Percentiles rank a stretch among this genome's conserved stretches.
phyloP scores from a whole-genome alignment of 768 basidiomycete species.

The Flagelloscypha sp. region DNA sequence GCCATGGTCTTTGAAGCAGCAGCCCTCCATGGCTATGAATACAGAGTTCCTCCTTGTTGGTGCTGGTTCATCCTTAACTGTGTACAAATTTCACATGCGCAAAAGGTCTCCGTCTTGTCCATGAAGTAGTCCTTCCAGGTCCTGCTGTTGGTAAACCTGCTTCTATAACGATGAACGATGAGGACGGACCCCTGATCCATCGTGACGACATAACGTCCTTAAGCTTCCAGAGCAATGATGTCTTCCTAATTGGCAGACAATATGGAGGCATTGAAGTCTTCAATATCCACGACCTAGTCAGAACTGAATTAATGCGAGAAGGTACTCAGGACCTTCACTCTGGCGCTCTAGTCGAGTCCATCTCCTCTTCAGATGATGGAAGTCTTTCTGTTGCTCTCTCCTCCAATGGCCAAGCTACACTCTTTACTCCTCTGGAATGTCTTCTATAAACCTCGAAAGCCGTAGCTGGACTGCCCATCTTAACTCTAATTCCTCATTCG shows the following conservation, averaged over 20 bases:
- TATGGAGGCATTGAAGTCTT: background rate
- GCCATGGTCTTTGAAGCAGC: constrained; percentile 48
- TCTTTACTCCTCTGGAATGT: constrained; percentile 19
- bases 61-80: constrained; percentile 49
- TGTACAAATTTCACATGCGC: constrained; percentile 50
- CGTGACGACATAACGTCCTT: constrained; percentile 55
- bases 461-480: constrained; percentile 63
- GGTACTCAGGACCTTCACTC: constrained; percentile 27
- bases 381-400: constrained; percentile 49
- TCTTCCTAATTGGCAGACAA: constrained; percentile 6
- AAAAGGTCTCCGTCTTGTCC: too few relatives aligned
- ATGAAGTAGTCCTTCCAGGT: too few relatives aligned
- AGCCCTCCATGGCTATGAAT: constrained; percentile 50
- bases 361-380: constrained; percentile 42
- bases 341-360: constrained; percentile 47
- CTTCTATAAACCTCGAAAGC: constrained; percentile 34
- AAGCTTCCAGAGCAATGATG: constrained; percentile 22
- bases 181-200: constrained; percentile 32
- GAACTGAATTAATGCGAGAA: too few relatives aligned
- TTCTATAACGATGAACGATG: constrained; percentile 15
- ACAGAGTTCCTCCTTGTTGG: constrained; percentile 50
- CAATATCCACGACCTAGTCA: constrained; percentile 11
- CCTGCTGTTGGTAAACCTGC: too few relatives aligned
- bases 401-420: constrained; percentile 39
- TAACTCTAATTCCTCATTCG: constrained; percentile 45